Evolutionary conservation across 495 filamentous ascomycete genomes (phyloP).

Genomic region (Tuber melanosporum): DNA sequence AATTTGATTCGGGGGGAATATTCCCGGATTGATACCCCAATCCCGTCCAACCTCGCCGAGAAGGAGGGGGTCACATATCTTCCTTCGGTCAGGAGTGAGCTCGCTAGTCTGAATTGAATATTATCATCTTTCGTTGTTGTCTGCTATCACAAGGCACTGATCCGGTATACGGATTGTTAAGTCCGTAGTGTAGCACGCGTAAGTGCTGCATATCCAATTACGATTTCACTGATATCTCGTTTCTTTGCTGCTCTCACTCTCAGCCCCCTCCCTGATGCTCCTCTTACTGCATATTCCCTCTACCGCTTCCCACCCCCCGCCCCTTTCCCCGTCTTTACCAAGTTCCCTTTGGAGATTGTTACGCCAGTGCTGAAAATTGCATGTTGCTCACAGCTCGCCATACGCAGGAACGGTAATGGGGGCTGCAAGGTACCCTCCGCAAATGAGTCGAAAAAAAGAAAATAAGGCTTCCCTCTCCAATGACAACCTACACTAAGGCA

Average conservation of each 20-base stretch:
- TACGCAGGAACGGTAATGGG: slow-evolving; percentile 37
- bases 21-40: background rate
- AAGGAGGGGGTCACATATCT: background rate
- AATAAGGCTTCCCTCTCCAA: slow-evolving; percentile 20
- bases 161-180: background rate
- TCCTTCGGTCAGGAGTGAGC: background rate
- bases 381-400: slow-evolving; percentile 32
- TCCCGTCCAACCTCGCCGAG: background rate
- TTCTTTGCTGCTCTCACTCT: slow-evolving; percentile 3
- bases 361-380: slow-evolving; percentile 35
- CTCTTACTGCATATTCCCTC: slow-evolving; percentile 9
- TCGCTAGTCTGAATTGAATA: background rate
- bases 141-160: slow-evolving; percentile 24
- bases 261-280: background rate
- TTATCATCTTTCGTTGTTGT: background rate
- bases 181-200: slow-evolving; percentile 23
- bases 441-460: slow-evolving; percentile 25
- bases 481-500: slow-evolving; percentile 19
- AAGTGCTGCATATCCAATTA: slow-evolving; percentile 32
- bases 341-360: slow-evolving; percentile 15
- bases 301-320: slow-evolving; percentile 5
- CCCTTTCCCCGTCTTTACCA: slow-evolving; percentile 26
- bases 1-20: background rate
- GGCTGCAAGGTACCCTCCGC: slow-evolving; percentile 37
- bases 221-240: slow-evolving; percentile 25